A percentile compares a stretch with the other conserved stretches of the same genome.
These are phyloP conservation scores for Oryza rufipogon DNA, from an alignment of 176 grass and related monocot species.

Conservation along the genomic window DNA sequence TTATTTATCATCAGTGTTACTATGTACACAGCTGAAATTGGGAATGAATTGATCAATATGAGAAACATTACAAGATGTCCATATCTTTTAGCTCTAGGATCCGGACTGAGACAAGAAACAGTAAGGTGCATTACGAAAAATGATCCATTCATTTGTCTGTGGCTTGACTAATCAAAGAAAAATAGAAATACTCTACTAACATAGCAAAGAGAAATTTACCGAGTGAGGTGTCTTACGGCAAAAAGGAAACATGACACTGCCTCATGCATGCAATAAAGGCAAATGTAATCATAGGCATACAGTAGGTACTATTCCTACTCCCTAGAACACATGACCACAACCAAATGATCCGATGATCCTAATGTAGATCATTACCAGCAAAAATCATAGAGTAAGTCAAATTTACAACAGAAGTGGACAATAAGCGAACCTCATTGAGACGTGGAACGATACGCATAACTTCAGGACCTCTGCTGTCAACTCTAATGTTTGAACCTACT, in stretches of 20 bases:
- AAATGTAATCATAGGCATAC: no score
- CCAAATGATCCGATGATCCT: background rate
- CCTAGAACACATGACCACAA: background rate
- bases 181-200: background rate
- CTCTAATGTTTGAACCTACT: constrained; percentile 92
- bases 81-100: background rate
- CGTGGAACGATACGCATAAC: constrained; percentile 95
- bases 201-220: no score
- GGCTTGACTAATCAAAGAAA: background rate
- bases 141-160: background rate
- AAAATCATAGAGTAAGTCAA: background rate
- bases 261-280: no score
- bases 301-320: no score
- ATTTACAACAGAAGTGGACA: constrained; percentile 9
- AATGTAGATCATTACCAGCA: background rate
- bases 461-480: constrained; percentile 98
- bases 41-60: background rate
- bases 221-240: no score
- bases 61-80: background rate
- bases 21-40: background rate
- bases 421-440: constrained; percentile 78
- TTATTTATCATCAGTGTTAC: background rate
- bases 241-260: no score
- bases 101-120: background rate
- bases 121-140: background rate